Evolutionary conservation across 805 yeast species (phyloP).

Genomic region (Pichia exigua): DNA sequence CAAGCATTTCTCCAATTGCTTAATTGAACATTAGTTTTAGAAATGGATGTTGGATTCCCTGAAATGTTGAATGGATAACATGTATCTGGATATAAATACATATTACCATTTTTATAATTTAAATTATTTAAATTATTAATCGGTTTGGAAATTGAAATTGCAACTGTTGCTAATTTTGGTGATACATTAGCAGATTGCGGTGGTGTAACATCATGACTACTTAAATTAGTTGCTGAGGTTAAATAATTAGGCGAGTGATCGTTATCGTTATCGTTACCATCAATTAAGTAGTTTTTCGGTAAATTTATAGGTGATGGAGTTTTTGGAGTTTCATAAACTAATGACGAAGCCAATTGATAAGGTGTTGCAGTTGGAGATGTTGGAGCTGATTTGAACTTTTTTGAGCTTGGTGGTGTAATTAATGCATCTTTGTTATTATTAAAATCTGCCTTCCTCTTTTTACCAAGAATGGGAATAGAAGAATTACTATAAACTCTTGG

Average conservation of each 20-base stretch:
- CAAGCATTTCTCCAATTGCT: constrained; percentile 38
- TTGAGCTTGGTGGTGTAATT: constrained; percentile 13
- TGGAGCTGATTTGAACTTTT: constrained; percentile 26
- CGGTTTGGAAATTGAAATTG: constrained; percentile 11
- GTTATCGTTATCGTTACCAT: background rate
- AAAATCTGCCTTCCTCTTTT: constrained; percentile 3
- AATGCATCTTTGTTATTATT: background rate
- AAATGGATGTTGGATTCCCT: constrained; percentile 16
- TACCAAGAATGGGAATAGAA: background rate
- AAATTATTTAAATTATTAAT: constrained; percentile 10
- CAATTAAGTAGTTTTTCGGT: background rate
- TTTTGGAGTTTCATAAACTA: constrained; percentile 13
- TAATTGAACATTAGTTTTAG: constrained; percentile 29
- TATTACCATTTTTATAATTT: constrained; percentile 18
- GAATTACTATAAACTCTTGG: constrained; percentile 1
- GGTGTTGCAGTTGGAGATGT: constrained; percentile 19
- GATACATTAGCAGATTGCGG: constrained; percentile 22
- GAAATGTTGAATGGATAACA: constrained; percentile 27
- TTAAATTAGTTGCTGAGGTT: constrained; percentile 6
- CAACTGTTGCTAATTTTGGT: constrained; percentile 14
- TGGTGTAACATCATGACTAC: constrained; percentile 17
- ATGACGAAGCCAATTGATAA: background rate
- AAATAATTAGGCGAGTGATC: constrained; percentile 2
- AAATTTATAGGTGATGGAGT: constrained; percentile 15
- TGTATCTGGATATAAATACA: constrained; percentile 28